Base-by-base conservation (phyloP, 140 eudicot genomes). In the Flaveria floridana region DNA sequence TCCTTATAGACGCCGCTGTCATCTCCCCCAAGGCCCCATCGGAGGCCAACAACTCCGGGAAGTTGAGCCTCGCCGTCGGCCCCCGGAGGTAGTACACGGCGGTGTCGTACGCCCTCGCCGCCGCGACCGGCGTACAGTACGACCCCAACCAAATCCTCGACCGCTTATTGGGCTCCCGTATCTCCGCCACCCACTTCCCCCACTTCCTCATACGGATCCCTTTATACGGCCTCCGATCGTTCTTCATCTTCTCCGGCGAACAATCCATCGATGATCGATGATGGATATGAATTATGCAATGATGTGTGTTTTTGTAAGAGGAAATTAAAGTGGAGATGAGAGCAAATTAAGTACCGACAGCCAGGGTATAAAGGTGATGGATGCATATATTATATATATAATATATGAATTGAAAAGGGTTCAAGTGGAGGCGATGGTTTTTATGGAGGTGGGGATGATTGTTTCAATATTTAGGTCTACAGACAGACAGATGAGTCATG, bases 161-260 rank as follows among this genome's bases (percentile, higher is more conserved):
- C 26, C 96, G 80, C 72, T 90, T 90, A 63, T 90, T 90, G 10
- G 96, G 96, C 77, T 90, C 95, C 47, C 96, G 20, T 6, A 90
- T 88, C 73, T 90, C 96, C 6, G 96, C 96, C 14, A 90, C 96
- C 96, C 96, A 90, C 72, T 90, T 90, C 0, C 96, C 96, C 96
- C 96, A 90, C 88, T 88, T 90, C 61, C 96, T 85, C 95, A 90
- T 87, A 78, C 96, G 79, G 13, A 90, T 90, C 0, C 96, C 96
- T 44, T 84, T 90, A 73, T 86, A 90, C 14, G 78, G 88, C 74
- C 80, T 72, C 18, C 77, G 76, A 34, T 87, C 86, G 55, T 44
- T 81, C 78, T 83, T 78, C 76, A 83, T 75, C 75, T 74, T 80
- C 7, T 69, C 80, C 34, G 75, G 44, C 5, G 74, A 15, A 63